phyloP scores from a whole-genome alignment of 73 alveolate species.

The Tetrahymena thermophila region DNA sequence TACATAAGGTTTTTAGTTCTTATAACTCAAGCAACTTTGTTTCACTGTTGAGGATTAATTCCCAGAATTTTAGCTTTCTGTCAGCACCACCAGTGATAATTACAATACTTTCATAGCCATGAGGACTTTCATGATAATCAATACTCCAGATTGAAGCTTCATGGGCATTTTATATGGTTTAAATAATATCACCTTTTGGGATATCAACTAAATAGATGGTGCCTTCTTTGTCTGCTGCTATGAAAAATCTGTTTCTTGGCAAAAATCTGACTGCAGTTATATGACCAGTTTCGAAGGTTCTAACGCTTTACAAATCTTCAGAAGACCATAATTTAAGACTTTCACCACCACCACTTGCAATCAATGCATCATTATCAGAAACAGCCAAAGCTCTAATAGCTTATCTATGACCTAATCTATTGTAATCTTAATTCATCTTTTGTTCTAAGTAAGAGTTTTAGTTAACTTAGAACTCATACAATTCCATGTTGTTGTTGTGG shows the following conservation, averaged over 20 bases:
- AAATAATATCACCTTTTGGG: conserved; percentile 56
- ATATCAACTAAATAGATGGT: conserved; percentile 38
- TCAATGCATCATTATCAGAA: neutral
- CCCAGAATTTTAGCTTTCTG: conserved; percentile 65
- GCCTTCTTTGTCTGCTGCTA: conserved; percentile 66
- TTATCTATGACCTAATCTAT: conserved; percentile 18
- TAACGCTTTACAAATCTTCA: conserved; percentile 16
- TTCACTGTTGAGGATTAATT: conserved; percentile 29
- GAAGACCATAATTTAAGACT: conserved; percentile 48
- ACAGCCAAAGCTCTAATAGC: conserved; percentile 4
- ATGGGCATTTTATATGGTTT: conserved; percentile 45
- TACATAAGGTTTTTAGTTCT: neutral
- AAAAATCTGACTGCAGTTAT: conserved; percentile 43
- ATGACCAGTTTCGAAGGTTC: conserved; percentile 33
- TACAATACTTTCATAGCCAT: conserved; percentile 32
- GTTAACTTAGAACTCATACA: neutral
- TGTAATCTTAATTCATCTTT: conserved; percentile 1
- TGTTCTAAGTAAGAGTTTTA: neutral
- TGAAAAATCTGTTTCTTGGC: conserved; percentile 60
- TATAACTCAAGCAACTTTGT: conserved; percentile 8
- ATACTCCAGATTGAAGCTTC: conserved; percentile 9
- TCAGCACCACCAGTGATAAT: conserved; percentile 65
- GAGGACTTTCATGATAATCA: conserved; percentile 20
- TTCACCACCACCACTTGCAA: conserved; percentile 35
- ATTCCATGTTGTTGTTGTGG: neutral